phyloP scores from a whole-genome alignment of 257 asterid species.

The Solanum chaucha region DNA sequence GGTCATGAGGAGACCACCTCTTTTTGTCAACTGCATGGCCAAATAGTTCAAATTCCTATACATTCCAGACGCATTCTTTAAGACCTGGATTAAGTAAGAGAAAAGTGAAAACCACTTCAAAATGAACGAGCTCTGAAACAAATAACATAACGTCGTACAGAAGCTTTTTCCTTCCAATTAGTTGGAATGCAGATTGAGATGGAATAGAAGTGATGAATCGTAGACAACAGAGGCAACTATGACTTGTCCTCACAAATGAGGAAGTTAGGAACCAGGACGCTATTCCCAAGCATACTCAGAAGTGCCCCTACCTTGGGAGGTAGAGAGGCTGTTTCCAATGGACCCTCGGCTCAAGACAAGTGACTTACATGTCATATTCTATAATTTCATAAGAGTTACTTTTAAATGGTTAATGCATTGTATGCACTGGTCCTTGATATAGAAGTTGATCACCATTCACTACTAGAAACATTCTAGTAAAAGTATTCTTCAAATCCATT shows the following conservation, averaged over 20 bases:
- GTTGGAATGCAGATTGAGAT: background rate
- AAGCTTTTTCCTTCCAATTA: background rate
- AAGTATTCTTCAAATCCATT: background rate
- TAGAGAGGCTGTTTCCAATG: background rate
- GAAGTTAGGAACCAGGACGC: too few relatives aligned
- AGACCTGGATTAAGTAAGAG: conserved; percentile 37
- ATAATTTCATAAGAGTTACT: background rate
- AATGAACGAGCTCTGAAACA: background rate
- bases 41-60: conserved; percentile 80
- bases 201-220: background rate
- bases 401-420: background rate
- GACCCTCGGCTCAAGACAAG: background rate
- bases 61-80: conserved; percentile 92
- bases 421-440: background rate
- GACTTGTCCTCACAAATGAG: background rate
- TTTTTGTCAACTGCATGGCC: conserved; percentile 80
- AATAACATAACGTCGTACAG: background rate
- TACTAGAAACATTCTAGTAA: background rate
- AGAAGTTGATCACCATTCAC: background rate
- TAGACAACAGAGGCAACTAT: background rate
- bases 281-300: background rate
- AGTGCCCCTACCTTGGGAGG: too few relatives aligned
- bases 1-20: conserved; percentile 86
- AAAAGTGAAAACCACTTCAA: background rate
- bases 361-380: background rate